Base-by-base conservation (phyloP, 164 flowering plant species). In the Aristolochia californica region DNA sequence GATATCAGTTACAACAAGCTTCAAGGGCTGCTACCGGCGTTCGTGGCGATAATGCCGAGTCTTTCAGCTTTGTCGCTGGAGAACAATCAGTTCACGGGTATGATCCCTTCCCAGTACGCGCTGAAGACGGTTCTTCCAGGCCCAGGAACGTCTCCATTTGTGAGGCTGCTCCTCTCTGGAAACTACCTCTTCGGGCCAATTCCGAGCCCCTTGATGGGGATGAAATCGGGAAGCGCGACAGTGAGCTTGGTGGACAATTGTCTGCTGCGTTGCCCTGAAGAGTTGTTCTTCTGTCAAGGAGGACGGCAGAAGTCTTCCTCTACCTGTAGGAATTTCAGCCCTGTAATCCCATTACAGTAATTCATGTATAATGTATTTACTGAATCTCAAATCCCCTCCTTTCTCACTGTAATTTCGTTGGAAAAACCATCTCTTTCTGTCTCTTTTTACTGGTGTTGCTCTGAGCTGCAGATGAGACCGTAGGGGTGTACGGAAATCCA, bases 241-340 rank as follows among this genome's bases (percentile, higher is more conserved):
- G 77, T 93, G 40, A 76, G 77, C 40, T 59, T 93, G 54, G 88
- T 50, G 13, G 87, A 79, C 53, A 93, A 93, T 52, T 93, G 99
- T 68, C 66, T 93, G 63, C 67, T 59, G 56, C 53, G 83, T 45
- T 89, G 99, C 45, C 97, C 97, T 10, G 7, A 11, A 2, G 62
- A 55, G 22, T 80, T 79, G 64, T 87, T 87, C 72, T 89, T 93
- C 60, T 93, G 99, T 67, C 82, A 74, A 45, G 99, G 97, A 25
- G 87, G 79, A 7, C 74, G n/a, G 1, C 99, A 93, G 72, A 88
- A 84, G 68, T 71, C 97, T 0, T 28, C 62, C 0, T 18, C 28
- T 47, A 82, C 78, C 56, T 93, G 98, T 62, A 76, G 60, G 62
- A 75, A 68, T 24, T 81, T 83, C 69, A 78, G 72, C 20, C 88